phyloP scores from a whole-genome alignment of 1,284 basidiomycete genomes.

The Leucoagaricus sp. region DNA sequence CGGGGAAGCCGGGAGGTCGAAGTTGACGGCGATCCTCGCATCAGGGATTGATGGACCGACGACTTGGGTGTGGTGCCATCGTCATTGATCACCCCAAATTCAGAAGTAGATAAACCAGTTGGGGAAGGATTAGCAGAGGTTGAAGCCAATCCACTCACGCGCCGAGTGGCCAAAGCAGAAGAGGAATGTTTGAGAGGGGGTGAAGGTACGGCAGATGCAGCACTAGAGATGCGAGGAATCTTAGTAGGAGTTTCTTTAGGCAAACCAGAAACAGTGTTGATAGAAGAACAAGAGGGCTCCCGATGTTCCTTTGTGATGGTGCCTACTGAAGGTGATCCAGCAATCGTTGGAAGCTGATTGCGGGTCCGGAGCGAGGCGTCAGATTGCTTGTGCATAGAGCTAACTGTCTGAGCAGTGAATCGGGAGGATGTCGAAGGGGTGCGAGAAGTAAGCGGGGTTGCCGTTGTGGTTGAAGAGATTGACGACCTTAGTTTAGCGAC shows the following conservation, averaged over 20 bases:
- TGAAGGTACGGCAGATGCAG: constrained; percentile 68
- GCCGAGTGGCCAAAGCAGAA: constrained; percentile 51
- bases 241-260: constrained; percentile 88
- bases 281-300: constrained; percentile 54
- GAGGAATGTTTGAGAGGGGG: constrained; percentile 58
- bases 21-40: constrained; percentile 61
- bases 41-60: constrained; percentile 34
- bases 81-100: constrained; percentile 74
- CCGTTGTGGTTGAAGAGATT: constrained; percentile 47
- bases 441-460: constrained; percentile 40
- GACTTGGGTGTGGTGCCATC: constrained; percentile 46
- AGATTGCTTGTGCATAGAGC: constrained; percentile 80
- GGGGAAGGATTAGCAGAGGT: constrained; percentile 72
- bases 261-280: constrained; percentile 52
- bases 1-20: constrained; percentile 64
- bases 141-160: constrained; percentile 53
- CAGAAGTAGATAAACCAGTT: constrained; percentile 53
- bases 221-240: constrained; percentile 89
- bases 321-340: constrained; percentile 86
- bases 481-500: constrained; percentile 73
- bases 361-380: constrained; percentile 76
- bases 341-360: constrained; percentile 82
- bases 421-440: constrained; percentile 58
- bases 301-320: constrained; percentile 55
- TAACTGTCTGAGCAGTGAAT: constrained; percentile 71